Evolutionary conservation across 768 basidiomycete species (phyloP).

Genomic region (Pleurotus platypus): DNA sequence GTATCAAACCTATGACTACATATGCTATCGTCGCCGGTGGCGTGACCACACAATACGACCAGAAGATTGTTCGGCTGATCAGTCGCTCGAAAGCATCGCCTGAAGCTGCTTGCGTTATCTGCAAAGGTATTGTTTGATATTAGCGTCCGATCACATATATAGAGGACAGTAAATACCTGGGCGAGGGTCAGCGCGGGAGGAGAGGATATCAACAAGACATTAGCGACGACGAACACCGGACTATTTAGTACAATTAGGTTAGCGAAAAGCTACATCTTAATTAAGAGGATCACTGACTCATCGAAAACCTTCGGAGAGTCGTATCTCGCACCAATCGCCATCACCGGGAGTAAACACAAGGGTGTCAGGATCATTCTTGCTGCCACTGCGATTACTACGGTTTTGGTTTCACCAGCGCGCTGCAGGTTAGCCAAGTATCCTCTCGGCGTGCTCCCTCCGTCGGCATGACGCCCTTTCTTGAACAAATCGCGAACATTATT

Average conservation of each 20-base stretch:
- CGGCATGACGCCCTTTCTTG: slow-evolving; percentile 22
- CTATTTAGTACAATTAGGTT: slow-evolving; percentile 30
- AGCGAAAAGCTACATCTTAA: slow-evolving; percentile 1
- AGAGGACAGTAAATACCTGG: slow-evolving; percentile 39
- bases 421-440: neutral
- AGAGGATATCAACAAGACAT: slow-evolving; percentile 76
- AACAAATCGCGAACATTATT: slow-evolving; percentile 42
- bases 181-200: slow-evolving; percentile 65
- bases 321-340: slow-evolving; percentile 58
- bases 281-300: slow-evolving; percentile 52
- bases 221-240: slow-evolving; percentile 84
- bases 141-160: neutral
- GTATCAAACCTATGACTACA: slow-evolving; percentile 69
- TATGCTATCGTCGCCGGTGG: slow-evolving; percentile 79
- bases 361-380: slow-evolving; percentile 89
- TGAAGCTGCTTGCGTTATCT: slow-evolving; percentile 81
- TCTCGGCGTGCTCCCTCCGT: slow-evolving; percentile 12
- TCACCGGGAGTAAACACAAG: slow-evolving; percentile 68
- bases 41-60: slow-evolving; percentile 87
- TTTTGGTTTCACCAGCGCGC: slow-evolving; percentile 70
- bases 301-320: slow-evolving; percentile 63
- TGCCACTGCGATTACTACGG: slow-evolving; percentile 78
- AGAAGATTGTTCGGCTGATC: slow-evolving; percentile 88
- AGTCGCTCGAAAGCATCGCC: slow-evolving; percentile 91
- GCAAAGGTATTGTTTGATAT: neutral